These are phyloP conservation scores for Phytophthora ramorum DNA, from an alignment of 352 stramenopile species.

Conservation along the genomic window DNA sequence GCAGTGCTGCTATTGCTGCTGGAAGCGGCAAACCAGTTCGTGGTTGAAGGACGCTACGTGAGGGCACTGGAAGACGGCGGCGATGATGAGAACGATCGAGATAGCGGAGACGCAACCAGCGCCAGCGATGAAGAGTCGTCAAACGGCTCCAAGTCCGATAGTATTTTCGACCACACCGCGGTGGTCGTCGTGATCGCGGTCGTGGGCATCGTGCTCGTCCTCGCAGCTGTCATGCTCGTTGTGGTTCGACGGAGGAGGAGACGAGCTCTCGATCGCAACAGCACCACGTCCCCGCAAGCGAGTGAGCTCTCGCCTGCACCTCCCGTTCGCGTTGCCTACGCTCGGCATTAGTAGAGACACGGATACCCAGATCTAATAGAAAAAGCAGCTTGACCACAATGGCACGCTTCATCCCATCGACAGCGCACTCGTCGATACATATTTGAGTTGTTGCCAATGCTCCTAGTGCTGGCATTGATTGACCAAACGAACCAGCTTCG, in stretches of 20 bases:
- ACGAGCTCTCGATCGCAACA: conserved; percentile 31
- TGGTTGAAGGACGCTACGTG: conserved; percentile 11
- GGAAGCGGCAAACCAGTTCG: background rate
- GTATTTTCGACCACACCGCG: conserved; percentile 23
- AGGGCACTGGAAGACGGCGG: conserved; percentile 12
- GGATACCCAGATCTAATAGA: conserved; percentile 3
- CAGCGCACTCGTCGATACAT: too few species aligned
- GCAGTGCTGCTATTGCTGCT: conserved; percentile 1
- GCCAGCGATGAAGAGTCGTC: conserved; percentile 3
- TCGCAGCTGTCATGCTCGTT: conserved; percentile 24
- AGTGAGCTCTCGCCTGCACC: conserved; percentile 16
- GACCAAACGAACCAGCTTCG: background rate
- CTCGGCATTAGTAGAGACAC: conserved; percentile 21
- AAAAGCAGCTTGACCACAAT: background rate
- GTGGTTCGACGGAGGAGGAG: conserved; percentile 19
- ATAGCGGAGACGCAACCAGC: background rate
- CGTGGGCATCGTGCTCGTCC: conserved; percentile 16
- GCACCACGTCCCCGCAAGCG: conserved; percentile 11
- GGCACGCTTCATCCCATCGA: background rate
- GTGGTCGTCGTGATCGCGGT: conserved; percentile 23
- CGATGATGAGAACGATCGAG: background rate
- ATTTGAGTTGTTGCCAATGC: too few species aligned
- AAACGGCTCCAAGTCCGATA: conserved; percentile 7
- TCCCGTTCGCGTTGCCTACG: conserved; percentile 24
- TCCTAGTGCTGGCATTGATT: background rate